Percentiles rank a stretch among this genome's conserved stretches.
Evolutionary conservation across 257 asterid genomes (phyloP).

Genomic region (Penstemon davidsonii): DNA sequence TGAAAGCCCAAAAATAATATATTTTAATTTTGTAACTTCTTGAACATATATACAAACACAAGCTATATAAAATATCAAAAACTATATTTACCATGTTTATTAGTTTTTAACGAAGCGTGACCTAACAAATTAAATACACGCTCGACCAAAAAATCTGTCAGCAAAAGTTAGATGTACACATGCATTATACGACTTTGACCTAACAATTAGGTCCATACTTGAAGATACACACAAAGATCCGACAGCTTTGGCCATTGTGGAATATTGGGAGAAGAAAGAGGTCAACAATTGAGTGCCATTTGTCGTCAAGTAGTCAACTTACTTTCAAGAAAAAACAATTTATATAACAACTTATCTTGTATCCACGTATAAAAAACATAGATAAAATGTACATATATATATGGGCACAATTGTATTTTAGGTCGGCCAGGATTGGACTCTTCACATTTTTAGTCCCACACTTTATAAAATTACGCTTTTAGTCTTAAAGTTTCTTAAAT

Average conservation of each 20-base stretch:
- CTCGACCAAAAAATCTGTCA: background rate
- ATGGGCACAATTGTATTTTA: background rate
- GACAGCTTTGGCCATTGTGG: background rate
- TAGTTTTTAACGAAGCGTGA: background rate
- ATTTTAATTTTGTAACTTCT: no score
- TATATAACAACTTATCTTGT: background rate
- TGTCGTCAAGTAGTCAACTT: constrained; percentile 2
- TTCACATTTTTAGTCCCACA: no score
- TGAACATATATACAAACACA: no score
- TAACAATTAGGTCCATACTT: constrained; percentile 10
- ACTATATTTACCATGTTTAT: no score
- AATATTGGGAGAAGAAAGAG: background rate
- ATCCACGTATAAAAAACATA: background rate
- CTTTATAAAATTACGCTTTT: no score
- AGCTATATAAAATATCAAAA: no score
- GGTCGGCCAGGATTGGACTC: no score
- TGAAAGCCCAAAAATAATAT: no score
- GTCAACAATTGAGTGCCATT: constrained; percentile 1
- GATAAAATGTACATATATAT: background rate
- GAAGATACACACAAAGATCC: background rate
- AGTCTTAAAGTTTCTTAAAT: no score
- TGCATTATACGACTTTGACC: background rate
- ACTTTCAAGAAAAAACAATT: background rate
- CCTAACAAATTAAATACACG: background rate
- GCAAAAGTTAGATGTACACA: background rate